phyloP scores from a whole-genome alignment of 2,329 filamentous ascomycete genomes.

The Colletotrichum tanaceti region DNA sequence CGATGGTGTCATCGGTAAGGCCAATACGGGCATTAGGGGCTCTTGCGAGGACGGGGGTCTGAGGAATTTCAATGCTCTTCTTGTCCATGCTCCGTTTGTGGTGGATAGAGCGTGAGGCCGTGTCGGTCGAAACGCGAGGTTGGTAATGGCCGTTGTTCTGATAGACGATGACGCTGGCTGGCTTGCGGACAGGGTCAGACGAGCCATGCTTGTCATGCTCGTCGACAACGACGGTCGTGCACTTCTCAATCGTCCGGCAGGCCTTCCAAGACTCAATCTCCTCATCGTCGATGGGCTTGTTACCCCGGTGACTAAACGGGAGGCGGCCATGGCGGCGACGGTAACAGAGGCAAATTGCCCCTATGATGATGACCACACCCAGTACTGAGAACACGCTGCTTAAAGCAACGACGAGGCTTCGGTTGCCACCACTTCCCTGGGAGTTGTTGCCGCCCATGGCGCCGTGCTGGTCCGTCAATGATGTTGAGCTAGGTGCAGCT shows the following conservation, averaged over 20 bases:
- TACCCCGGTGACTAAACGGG: constrained; percentile 61
- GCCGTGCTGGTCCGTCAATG: constrained; percentile 27
- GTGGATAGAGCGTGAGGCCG: constrained; percentile 28
- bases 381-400: constrained; percentile 62
- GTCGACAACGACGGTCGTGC: constrained; percentile 44
- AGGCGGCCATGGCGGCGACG: constrained; percentile 51
- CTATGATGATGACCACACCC: constrained; percentile 52
- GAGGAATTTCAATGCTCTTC: constrained; percentile 59
- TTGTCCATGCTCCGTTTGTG: constrained; percentile 46
- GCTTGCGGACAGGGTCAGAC: constrained; percentile 54
- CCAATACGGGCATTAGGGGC: constrained; percentile 73
- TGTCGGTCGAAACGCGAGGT: constrained; percentile 31
- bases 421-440: constrained; percentile 46
- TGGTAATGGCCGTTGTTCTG: constrained; percentile 46
- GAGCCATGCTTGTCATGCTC: constrained; percentile 49
- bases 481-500: constrained; percentile 31
- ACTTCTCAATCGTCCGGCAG: constrained; percentile 46
- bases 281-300: constrained; percentile 72
- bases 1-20: constrained; percentile 70
- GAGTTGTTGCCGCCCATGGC: constrained; percentile 27
- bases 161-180: constrained; percentile 67
- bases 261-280: constrained; percentile 74
- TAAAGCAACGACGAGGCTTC: constrained; percentile 62
- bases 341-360: constrained; percentile 53
- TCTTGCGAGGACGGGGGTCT: constrained; percentile 65